These are phyloP conservation scores for Hypomontagnella monticulosa DNA, from an alignment of 495 filamentous ascomycete species.

Conservation along the genomic window DNA sequence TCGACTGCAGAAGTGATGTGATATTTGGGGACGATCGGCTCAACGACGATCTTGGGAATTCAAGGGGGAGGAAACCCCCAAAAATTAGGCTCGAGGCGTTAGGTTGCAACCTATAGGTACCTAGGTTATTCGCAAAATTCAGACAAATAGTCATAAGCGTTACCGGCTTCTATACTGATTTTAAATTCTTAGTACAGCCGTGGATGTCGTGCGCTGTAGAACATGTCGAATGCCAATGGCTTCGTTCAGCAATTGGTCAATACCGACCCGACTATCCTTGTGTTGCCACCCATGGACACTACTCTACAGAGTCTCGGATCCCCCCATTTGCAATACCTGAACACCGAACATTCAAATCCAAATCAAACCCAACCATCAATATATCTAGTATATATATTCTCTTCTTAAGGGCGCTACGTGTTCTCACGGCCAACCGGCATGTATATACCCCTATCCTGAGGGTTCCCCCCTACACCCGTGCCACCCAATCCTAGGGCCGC, in stretches of 20 bases:
- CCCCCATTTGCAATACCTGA: too few relatives aligned
- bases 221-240: too few relatives aligned
- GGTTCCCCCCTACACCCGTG: neutral
- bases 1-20: conserved; percentile 2
- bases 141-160: conserved; percentile 2
- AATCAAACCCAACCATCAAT: neutral
- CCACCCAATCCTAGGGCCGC: conserved; percentile 18
- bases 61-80: neutral
- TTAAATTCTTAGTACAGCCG: too few relatives aligned
- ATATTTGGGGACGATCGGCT: conserved; percentile 11
- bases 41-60: conserved; percentile 8
- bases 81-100: conserved; percentile 7
- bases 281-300: too few relatives aligned
- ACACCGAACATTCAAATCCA: neutral
- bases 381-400: neutral
- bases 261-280: too few relatives aligned
- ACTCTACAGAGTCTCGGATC: too few relatives aligned
- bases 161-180: neutral
- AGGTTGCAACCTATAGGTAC: neutral
- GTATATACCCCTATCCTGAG: conserved; percentile 31
- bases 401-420: neutral
- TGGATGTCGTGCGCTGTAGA: too few relatives aligned
- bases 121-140: conserved; percentile 9
- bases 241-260: too few relatives aligned
- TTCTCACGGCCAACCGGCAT: conserved; percentile 22